Evolutionary conservation across 768 basidiomycete genomes (phyloP).

Genomic region (Lyophyllum semitale): DNA sequence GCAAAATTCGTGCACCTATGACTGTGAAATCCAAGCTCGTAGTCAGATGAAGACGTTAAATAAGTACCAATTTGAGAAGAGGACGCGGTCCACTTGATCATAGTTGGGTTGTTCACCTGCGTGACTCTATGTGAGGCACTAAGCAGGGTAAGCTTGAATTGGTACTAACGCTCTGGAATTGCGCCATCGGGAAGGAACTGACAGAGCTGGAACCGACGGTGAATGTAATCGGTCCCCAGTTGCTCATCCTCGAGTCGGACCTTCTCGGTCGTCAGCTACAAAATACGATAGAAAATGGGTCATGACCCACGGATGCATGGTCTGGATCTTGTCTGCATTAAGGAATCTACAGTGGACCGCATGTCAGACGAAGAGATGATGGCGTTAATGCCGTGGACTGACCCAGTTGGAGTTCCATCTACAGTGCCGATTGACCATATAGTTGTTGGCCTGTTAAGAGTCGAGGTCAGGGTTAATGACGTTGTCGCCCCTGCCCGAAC

Average conservation of each 20-base stretch:
- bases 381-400: neutral
- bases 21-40: neutral
- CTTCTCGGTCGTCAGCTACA: conserved; percentile 16
- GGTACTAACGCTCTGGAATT: conserved; percentile 38
- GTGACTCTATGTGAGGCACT: neutral
- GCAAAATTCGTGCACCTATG: conserved; percentile 44
- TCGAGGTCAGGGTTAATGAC: conserved; percentile 30
- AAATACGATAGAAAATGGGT: neutral
- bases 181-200: conserved; percentile 52
- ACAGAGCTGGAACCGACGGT: conserved; percentile 42
- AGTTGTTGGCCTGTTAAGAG: conserved; percentile 32
- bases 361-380: neutral
- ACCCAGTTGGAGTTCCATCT: conserved; percentile 48
- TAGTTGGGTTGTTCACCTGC: conserved; percentile 45
- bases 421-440: conserved; percentile 50
- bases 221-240: conserved; percentile 48
- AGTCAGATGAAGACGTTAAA: neutral
- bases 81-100: conserved; percentile 41
- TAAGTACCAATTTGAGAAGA: conserved; percentile 42
- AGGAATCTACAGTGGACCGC: conserved; percentile 32
- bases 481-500: conserved; percentile 42
- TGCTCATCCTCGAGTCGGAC: conserved; percentile 46
- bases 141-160: neutral
- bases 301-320: conserved; percentile 45
- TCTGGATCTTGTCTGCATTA: conserved; percentile 51